Evolutionary conservation across 2,329 filamentous ascomycete genomes (phyloP).

Genomic region (Beauveria brongniartii): DNA sequence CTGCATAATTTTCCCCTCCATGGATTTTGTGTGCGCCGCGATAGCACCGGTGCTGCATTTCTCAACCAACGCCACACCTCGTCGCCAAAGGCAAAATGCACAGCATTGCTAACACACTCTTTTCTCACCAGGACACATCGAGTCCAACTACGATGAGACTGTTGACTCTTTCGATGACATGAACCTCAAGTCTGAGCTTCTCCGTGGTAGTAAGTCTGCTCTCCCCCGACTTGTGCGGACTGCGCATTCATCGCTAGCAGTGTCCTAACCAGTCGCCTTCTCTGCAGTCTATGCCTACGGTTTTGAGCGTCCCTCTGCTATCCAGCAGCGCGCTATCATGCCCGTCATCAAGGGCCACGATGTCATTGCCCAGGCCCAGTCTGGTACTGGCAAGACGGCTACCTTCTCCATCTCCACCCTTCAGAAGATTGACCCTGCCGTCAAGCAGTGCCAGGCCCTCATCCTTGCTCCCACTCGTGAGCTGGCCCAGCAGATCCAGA

Average conservation of each 20-base stretch:
- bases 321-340: slow-evolving; percentile 99
- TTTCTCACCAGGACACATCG: slow-evolving; percentile 79
- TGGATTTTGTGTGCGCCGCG: slow-evolving; percentile 5
- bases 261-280: slow-evolving; percentile 18
- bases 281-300: slow-evolving; percentile 85
- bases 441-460: slow-evolving; percentile 96
- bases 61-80: background rate
- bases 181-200: slow-evolving; percentile 93
- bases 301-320: slow-evolving; percentile 99
- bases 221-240: slow-evolving; percentile 10
- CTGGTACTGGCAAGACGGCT: slow-evolving; percentile 98
- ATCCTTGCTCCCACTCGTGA: slow-evolving; percentile 98
- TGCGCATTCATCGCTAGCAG: background rate
- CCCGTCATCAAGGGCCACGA: slow-evolving; percentile 99
- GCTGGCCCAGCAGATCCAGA: slow-evolving; percentile 98
- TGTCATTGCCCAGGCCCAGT: slow-evolving; percentile 99
- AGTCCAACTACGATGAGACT: slow-evolving; percentile 99
- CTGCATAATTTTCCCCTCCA: slow-evolving; percentile 10
- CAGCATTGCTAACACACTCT: slow-evolving; percentile 13
- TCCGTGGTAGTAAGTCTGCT: slow-evolving; percentile 65
- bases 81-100: background rate
- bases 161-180: slow-evolving; percentile 99
- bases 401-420: slow-evolving; percentile 99
- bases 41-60: background rate
- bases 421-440: slow-evolving; percentile 91